phyloP scores from a whole-genome alignment of 2,329 filamentous ascomycete genomes.

The Neonectria ditissima region DNA sequence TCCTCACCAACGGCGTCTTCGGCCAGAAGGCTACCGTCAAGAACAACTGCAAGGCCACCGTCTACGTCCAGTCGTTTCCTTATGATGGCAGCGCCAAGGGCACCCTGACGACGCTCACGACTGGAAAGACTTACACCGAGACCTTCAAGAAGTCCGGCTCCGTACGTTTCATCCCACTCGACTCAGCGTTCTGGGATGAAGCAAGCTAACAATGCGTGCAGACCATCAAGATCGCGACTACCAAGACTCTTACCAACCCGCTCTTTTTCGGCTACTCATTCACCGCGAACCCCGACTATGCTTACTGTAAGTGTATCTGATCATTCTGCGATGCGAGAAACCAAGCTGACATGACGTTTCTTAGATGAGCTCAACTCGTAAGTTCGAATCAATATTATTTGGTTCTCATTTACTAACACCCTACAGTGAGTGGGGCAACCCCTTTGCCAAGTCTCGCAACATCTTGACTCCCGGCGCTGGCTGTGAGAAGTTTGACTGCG shows the following conservation, averaged over 20 bases:
- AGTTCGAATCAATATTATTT: slow-evolving; percentile 13
- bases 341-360: slow-evolving; percentile 20
- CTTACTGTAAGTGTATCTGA: slow-evolving; percentile 51
- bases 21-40: slow-evolving; percentile 52
- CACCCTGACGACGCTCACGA: slow-evolving; percentile 47
- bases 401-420: slow-evolving; percentile 4
- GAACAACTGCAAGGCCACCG: slow-evolving; percentile 49
- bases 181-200: not conserved
- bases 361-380: slow-evolving; percentile 54
- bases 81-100: slow-evolving; percentile 48
- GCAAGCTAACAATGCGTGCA: slow-evolving; percentile 28
- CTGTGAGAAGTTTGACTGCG: slow-evolving; percentile 55
- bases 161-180: slow-evolving; percentile 39
- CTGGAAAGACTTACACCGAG: slow-evolving; percentile 52
- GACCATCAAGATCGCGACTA: slow-evolving; percentile 57
- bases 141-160: slow-evolving; percentile 51
- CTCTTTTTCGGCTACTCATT: slow-evolving; percentile 59
- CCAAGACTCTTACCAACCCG: slow-evolving; percentile 50
- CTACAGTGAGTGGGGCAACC: slow-evolving; percentile 53
- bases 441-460: slow-evolving; percentile 53
- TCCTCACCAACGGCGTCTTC: slow-evolving; percentile 47
- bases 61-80: slow-evolving; percentile 55
- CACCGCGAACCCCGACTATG: slow-evolving; percentile 49
- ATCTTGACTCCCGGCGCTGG: slow-evolving; percentile 51
- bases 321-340: not conserved